phyloP scores from a whole-genome alignment of 805 yeast genomes.

The Yamadazyma phyllophila region DNA sequence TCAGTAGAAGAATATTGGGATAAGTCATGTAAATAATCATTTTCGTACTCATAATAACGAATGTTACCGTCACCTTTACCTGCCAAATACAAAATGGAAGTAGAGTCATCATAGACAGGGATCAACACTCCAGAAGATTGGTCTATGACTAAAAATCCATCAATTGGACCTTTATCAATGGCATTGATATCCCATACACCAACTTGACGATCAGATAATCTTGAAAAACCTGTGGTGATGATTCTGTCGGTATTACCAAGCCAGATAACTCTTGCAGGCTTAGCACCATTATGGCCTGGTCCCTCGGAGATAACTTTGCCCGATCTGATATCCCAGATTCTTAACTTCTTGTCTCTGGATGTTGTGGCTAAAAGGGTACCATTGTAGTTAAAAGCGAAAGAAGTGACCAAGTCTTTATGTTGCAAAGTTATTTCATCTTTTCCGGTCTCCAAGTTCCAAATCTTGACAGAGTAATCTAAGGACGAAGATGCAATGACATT shows the following conservation, averaged over 20 bases:
- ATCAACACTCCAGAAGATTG: constrained; percentile 90
- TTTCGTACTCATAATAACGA: constrained; percentile 85
- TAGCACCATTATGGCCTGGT: constrained; percentile 89
- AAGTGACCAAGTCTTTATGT: constrained; percentile 90
- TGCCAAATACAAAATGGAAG: constrained; percentile 78
- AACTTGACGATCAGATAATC: constrained; percentile 89
- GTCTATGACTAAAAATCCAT: constrained; percentile 83
- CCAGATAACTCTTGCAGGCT: constrained; percentile 86
- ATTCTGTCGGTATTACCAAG: constrained; percentile 81
- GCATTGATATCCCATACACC: constrained; percentile 88
- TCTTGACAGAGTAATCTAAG: constrained; percentile 83
- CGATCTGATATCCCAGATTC: constrained; percentile 87
- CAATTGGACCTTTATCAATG: constrained; percentile 78
- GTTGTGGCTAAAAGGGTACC: constrained; percentile 87
- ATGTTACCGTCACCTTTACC: constrained; percentile 99
- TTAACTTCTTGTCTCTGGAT: constrained; percentile 82
- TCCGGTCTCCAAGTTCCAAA: constrained; percentile 85
- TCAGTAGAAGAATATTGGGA: constrained; percentile 89
- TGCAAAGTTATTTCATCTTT: constrained; percentile 67
- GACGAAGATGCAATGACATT: constrained; percentile 88
- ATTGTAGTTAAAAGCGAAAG: constrained; percentile 85
- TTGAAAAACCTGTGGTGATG: constrained; percentile 92
- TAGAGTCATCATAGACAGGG: constrained; percentile 85
- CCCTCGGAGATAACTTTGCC: constrained; percentile 80
- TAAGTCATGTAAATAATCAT: constrained; percentile 76